phyloP scores from a whole-genome alignment of 495 filamentous ascomycete species.

The Thermochaetoides thermophila region DNA sequence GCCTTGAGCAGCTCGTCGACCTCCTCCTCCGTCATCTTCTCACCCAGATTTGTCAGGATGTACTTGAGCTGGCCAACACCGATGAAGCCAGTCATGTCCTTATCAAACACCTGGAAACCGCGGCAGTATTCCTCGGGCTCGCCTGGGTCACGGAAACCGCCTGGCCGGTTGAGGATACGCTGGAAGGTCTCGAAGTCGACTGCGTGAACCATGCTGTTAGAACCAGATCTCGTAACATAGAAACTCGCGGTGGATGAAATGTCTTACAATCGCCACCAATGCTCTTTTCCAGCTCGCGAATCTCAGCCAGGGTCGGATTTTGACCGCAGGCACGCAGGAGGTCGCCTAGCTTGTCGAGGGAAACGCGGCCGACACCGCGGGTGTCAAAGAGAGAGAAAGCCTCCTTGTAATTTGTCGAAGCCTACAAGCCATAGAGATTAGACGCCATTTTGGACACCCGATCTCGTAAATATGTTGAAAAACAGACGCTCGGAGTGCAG shows the following conservation, averaged over 20 bases:
- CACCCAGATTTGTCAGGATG: constrained; percentile 89
- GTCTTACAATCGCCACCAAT: constrained; percentile 79
- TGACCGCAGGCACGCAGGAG: constrained; percentile 92
- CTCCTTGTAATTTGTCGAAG: constrained; percentile 99
- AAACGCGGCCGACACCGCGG: constrained; percentile 82
- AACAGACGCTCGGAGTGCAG: too few species aligned
- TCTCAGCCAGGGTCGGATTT: constrained; percentile 90
- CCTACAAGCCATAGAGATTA: constrained; percentile 48
- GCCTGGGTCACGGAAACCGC: constrained; percentile 93
- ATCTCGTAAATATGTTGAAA: too few species aligned
- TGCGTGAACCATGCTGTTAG: constrained; percentile 20
- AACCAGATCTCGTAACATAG: background rate
- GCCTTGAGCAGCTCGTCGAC: constrained; percentile 97
- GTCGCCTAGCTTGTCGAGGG: constrained; percentile 76
- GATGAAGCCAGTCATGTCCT: constrained; percentile 96
- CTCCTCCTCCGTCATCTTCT: constrained; percentile 98
- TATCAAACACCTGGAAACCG: constrained; percentile 98
- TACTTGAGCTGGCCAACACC: constrained; percentile 93
- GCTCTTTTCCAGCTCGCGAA: constrained; percentile 72
- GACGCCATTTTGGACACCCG: constrained; percentile 33
- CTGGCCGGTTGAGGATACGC: constrained; percentile 89
- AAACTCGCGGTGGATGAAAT: background rate
- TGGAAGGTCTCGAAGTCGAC: constrained; percentile 97
- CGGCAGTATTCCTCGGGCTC: constrained; percentile 96
- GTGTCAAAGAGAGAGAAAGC: constrained; percentile 99